A percentile compares a stretch with the other conserved stretches of the same genome.
Evolutionary conservation across 1,284 basidiomycete genomes (phyloP).

Genomic region (Jaminaea rosea): DNA sequence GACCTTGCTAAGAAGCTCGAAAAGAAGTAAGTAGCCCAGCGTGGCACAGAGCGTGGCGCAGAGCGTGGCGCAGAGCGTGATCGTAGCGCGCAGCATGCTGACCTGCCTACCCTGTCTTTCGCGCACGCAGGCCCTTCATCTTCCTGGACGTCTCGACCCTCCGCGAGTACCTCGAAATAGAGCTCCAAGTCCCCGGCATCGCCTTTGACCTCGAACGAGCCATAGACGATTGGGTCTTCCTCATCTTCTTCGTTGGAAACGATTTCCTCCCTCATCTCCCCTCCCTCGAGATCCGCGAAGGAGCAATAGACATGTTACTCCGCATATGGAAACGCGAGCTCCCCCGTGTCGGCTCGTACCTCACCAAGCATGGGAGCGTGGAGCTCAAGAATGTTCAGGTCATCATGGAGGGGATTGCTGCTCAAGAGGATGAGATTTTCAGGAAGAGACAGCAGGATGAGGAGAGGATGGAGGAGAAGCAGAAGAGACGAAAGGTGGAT

Average conservation of each 20-base stretch:
- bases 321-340: constrained; percentile 91
- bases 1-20: constrained; percentile 47
- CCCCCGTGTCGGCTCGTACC: constrained; percentile 87
- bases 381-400: constrained; percentile 78
- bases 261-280: constrained; percentile 98
- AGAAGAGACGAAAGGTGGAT: constrained; percentile 48
- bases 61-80: too few species aligned
- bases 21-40: too few species aligned
- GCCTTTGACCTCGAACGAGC: constrained; percentile 92
- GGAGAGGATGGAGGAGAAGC: constrained; percentile 79
- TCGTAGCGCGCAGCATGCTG: too few species aligned
- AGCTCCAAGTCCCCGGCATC: constrained; percentile 69
- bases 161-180: constrained; percentile 93
- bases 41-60: too few species aligned
- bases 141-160: constrained; percentile 92
- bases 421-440: constrained; percentile 92
- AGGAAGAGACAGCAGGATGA: constrained; percentile 79
- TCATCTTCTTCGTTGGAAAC: constrained; percentile 99
- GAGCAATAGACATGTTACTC: constrained; percentile 91
- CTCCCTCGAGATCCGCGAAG: constrained; percentile 95
- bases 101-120: too few species aligned
- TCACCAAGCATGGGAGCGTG: constrained; percentile 86
- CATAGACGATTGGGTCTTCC: constrained; percentile 98
- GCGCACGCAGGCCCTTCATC: constrained; percentile 98
- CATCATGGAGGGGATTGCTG: constrained; percentile 87